These are phyloP conservation scores for Starmera dryadoides DNA, from an alignment of 805 yeast genomes.

Conservation along the genomic window DNA sequence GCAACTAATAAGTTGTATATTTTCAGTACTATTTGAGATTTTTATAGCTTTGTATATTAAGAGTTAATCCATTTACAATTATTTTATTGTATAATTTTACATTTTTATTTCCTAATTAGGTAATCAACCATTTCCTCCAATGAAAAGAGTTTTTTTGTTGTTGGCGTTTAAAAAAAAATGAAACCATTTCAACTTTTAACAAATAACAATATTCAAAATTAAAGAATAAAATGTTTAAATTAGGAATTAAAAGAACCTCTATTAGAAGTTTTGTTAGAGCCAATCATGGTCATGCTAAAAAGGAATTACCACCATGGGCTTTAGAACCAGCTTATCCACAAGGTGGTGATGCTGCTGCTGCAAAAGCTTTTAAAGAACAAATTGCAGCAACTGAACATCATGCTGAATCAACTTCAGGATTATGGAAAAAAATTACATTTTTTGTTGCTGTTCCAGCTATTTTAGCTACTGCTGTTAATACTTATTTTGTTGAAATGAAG, in stretches of 20 bases:
- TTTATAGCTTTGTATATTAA: slow-evolving; percentile 28
- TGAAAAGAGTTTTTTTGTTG: not conserved
- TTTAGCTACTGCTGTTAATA: slow-evolving; percentile 68
- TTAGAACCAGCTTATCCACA: slow-evolving; percentile 41
- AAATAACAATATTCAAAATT: not conserved
- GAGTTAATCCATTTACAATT: not conserved
- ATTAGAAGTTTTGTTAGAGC: slow-evolving; percentile 14
- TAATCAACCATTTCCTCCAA: slow-evolving; percentile 6
- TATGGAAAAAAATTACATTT: slow-evolving; percentile 83
- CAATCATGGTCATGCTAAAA: slow-evolving; percentile 10
- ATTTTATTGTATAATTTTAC: not conserved
- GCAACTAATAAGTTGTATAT: slow-evolving; percentile 93
- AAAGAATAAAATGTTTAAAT: slow-evolving; percentile 35
- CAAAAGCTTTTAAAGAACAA: slow-evolving; percentile 58
- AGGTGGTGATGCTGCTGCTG: slow-evolving; percentile 51
- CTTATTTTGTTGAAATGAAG: slow-evolving; percentile 73
- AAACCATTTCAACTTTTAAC: not conserved
- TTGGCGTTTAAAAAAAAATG: not conserved
- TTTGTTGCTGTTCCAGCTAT: slow-evolving; percentile 81
- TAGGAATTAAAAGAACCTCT: slow-evolving; percentile 23
- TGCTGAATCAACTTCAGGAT: slow-evolving; percentile 63
- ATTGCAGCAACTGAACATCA: slow-evolving; percentile 67
- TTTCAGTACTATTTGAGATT: slow-evolving; percentile 49
- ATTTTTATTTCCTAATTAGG: slow-evolving; percentile 11
- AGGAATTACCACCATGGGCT: slow-evolving; percentile 33